Percentiles rank a stretch among this genome's conserved stretches.
Evolutionary conservation across 2,329 filamentous ascomycete genomes (phyloP).

Genomic region (Tympanopsis confertula): DNA sequence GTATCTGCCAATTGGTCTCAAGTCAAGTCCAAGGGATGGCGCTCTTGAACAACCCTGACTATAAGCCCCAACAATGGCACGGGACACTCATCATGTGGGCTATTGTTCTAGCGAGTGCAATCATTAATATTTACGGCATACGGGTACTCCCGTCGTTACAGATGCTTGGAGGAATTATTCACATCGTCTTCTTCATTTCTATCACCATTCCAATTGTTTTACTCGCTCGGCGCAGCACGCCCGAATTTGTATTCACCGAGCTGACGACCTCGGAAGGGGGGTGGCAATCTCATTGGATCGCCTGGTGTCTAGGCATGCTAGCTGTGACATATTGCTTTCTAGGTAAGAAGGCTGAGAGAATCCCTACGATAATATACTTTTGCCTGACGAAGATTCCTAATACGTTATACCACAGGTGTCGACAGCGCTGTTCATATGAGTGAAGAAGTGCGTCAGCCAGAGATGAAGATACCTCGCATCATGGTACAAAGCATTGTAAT

Average conservation of each 20-base stretch:
- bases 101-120: constrained; percentile 1
- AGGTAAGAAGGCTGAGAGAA: too few species aligned
- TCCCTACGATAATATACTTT: too few species aligned
- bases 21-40: constrained; percentile 16
- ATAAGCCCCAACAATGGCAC: constrained; percentile 14
- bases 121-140: constrained; percentile 3
- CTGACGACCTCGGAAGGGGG: background rate
- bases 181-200: constrained; percentile 3
- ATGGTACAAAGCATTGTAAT: background rate
- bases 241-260: background rate
- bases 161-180: background rate
- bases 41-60: constrained; percentile 12
- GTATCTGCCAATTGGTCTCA: constrained; percentile 12
- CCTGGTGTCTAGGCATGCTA: background rate
- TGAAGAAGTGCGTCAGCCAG: constrained; percentile 14
- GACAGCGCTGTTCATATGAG: constrained; percentile 14
- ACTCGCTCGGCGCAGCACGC: background rate
- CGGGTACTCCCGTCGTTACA: background rate
- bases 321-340: background rate
- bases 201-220: background rate
- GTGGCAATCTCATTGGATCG: background rate
- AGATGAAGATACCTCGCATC: constrained; percentile 6
- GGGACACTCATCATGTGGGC: background rate
- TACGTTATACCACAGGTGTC: background rate
- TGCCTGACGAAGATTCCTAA: background rate